Evolutionary conservation across 169 alveolate species (phyloP).

Genomic region (Ichthyophthirius multifiliis): DNA sequence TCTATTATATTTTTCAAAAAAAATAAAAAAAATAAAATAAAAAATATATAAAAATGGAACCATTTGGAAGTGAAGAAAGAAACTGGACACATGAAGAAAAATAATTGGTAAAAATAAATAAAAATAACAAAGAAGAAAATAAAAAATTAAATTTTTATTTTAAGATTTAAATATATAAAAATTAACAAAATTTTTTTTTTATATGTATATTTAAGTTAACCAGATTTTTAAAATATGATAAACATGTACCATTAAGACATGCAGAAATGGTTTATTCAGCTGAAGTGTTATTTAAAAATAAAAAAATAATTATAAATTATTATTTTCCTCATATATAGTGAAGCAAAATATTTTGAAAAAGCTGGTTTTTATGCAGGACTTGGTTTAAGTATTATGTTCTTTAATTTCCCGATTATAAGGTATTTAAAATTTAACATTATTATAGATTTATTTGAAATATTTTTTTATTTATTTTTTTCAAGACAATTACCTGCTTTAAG

Average conservation of each 20-base stretch:
- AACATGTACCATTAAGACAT: constrained; percentile 5
- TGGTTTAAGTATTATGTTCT: not conserved
- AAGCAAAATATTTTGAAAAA: not conserved
- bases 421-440: not conserved
- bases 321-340: not conserved
- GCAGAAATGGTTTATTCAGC: constrained; percentile 23
- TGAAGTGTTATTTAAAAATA: not conserved
- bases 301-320: not conserved
- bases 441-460: not conserved
- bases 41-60: constrained; percentile 17
- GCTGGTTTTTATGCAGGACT: constrained; percentile 19
- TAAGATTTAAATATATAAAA: not conserved
- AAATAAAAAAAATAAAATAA: not conserved
- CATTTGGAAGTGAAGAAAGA: constrained; percentile 25
- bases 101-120: not conserved
- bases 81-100: constrained; percentile 27
- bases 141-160: no score
- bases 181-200: not conserved
- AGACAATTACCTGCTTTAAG: not conserved
- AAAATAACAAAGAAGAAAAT: not conserved
- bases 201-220: not conserved
- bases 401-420: constrained; percentile 18
- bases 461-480: not conserved
- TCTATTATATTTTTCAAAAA: not conserved
- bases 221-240: constrained; percentile 10